These are phyloP conservation scores for Jatropha podagrica DNA, from an alignment of 441 rosid species.

Conservation along the genomic window DNA sequence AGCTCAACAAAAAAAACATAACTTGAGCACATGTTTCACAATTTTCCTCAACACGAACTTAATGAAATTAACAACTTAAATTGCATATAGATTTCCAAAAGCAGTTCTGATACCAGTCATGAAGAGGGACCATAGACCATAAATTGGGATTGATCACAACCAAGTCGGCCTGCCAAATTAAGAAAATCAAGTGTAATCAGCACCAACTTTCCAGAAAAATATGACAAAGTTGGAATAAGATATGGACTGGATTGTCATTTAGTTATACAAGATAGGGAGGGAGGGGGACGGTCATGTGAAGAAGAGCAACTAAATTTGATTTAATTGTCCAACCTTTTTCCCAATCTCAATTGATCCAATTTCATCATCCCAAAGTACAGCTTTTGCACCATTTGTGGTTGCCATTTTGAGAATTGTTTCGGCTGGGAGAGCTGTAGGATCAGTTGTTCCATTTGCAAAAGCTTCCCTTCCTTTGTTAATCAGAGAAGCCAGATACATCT, in stretches of 20 bases:
- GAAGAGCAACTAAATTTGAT: slow-evolving; percentile 7
- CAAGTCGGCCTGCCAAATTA: slow-evolving; percentile 61
- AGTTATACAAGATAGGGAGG: not conserved
- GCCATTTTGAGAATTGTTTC: slow-evolving; percentile 63
- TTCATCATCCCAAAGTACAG: slow-evolving; percentile 73
- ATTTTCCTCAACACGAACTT: no score
- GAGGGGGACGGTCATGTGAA: not conserved
- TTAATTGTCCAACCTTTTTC: slow-evolving; percentile 50
- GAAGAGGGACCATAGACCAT: slow-evolving; percentile 69
- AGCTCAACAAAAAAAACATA: not conserved
- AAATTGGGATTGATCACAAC: slow-evolving; percentile 52
- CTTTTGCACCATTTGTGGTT: slow-evolving; percentile 65
- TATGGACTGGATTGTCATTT: not conserved
- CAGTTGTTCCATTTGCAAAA: slow-evolving; percentile 45
- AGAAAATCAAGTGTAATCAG: slow-evolving; percentile 13
- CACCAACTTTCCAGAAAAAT: slow-evolving; percentile 9
- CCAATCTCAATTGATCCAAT: slow-evolving; percentile 73
- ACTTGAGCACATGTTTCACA: not conserved
- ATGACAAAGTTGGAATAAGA: slow-evolving; percentile 2
- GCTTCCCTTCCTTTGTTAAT: slow-evolving; percentile 69
- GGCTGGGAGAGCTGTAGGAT: slow-evolving; percentile 72
- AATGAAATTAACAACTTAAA: not conserved
- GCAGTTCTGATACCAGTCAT: slow-evolving; percentile 51
- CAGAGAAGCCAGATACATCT: slow-evolving; percentile 71
- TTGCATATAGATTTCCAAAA: not conserved